Evolutionary conservation across 306 rosid genomes (phyloP).

Genomic region (Begonia loranthoides): DNA sequence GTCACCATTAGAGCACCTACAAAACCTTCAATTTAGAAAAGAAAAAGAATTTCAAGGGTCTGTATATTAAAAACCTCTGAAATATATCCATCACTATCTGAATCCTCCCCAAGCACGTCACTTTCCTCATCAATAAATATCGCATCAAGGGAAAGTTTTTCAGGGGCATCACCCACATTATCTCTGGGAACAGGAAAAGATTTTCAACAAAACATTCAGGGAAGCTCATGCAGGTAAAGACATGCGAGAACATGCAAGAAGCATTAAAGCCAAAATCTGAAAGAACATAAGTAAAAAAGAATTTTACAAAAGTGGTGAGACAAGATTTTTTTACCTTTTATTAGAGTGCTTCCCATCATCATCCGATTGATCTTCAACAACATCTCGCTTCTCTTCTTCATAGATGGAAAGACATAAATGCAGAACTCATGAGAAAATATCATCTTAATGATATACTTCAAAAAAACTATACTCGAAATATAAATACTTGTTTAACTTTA

Average conservation of each 20-base stretch:
- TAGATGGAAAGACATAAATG: slow-evolving; percentile 9
- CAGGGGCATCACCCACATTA: slow-evolving; percentile 21
- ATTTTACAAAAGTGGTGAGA: not conserved
- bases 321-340: slow-evolving; percentile 33
- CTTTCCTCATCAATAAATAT: slow-evolving; percentile 49
- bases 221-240: not conserved
- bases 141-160: slow-evolving; percentile 33
- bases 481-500: too few species aligned
- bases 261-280: not conserved
- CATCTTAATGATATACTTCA: not conserved
- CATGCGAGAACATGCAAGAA: not conserved
- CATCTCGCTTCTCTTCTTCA: slow-evolving; percentile 24
- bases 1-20: not conserved
- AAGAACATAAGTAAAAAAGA: not conserved
- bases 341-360: slow-evolving; percentile 28
- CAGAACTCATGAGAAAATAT: slow-evolving; percentile 7
- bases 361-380: slow-evolving; percentile 26
- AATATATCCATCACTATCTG: slow-evolving; percentile 77
- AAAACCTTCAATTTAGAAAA: too few species aligned
- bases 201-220: not conserved
- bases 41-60: too few species aligned
- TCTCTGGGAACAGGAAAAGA: slow-evolving; percentile 21
- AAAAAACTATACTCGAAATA: too few species aligned
- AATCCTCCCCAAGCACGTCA: slow-evolving; percentile 41
- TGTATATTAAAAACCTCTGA: slow-evolving; percentile 44